Conservation (phyloP, 805 yeast genomes). For the Nakazawaea ishiwadae region DNA sequence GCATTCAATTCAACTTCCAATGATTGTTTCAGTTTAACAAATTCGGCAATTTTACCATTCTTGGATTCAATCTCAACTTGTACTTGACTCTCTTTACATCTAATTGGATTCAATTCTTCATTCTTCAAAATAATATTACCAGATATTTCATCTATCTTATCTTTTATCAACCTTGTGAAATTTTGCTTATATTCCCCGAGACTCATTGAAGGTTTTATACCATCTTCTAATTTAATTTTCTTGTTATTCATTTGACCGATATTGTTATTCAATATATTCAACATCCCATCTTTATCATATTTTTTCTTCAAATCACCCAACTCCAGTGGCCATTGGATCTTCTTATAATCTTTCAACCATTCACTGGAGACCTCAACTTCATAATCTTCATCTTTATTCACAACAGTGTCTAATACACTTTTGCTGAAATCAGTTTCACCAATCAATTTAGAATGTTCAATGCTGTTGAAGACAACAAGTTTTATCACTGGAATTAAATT, state of each 20-base stretch:
- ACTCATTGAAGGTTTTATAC: conserved; percentile 3
- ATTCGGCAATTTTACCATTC: conserved; percentile 34
- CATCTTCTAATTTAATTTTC: conserved; percentile 16
- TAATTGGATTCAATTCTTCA: conserved; percentile 20
- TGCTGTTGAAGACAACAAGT: conserved; percentile 38
- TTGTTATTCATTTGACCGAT: conserved; percentile 14
- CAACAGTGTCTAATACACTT: conserved; percentile 18
- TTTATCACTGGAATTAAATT: conserved; percentile 38
- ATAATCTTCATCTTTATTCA: conserved; percentile 14
- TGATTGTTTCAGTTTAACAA: conserved; percentile 32
- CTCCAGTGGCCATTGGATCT: conserved; percentile 14
- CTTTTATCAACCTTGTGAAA: conserved; percentile 33
- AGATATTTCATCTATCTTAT: conserved; percentile 26
- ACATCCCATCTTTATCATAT: conserved; percentile 16
- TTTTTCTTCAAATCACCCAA: conserved; percentile 16
- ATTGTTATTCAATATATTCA: conserved; percentile 17
- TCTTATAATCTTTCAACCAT: conserved; percentile 23
- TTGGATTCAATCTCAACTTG: conserved; percentile 35
- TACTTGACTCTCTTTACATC: conserved; percentile 32
- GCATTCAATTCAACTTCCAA: conserved; percentile 26
- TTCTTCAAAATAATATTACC: conserved; percentile 19
- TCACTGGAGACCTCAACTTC: conserved; percentile 16
- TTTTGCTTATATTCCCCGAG: conserved; percentile 27
- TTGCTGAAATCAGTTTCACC: conserved; percentile 15
- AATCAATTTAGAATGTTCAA: conserved; percentile 34